Base-by-base conservation (phyloP, 2,329 filamentous ascomycete species). In the Gyromitra esculenta region DNA sequence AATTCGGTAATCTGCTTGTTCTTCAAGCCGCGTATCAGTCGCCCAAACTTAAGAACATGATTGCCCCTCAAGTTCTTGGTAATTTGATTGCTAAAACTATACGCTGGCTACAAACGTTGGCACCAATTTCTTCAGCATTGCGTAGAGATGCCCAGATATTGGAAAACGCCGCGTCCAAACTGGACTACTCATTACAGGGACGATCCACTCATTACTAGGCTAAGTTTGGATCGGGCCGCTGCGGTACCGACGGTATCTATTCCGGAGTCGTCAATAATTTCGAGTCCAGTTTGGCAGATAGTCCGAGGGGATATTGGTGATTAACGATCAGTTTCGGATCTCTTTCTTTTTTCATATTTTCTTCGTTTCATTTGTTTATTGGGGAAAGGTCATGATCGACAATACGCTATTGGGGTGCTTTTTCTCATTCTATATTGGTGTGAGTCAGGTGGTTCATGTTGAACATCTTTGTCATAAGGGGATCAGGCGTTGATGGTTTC, bases 1-100 rank as follows among this genome's bases (percentile, higher is more conserved):
- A 99, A 93, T 99, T 96, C 86, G 95, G 96, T 75, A 98, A 98
- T 82, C 89, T 97, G 81, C 86, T 98, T 63, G 93, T 96, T n/a
- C 88, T 99, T 1, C 90, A 92, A 35, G 94, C 95, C 0, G 92
- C 91, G 2, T 94, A 90, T 83, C 88, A 87, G 77, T 92, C 95
- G 60, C 87, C 86, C 3, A 84, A 87, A 35, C 87, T 96, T 0
- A 84, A 84, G 4, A 82, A 85, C 4, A 87, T 89, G 39, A 87
- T 97, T 21, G 83, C 89, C 2, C 84, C 85, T 62, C 83, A 86
- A 0, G 84, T 85, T 1, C 84, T 97, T 6, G 85, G 87, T 57
- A 82, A 83, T 0, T 87, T 97, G 0, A 89, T 96, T 73, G 82
- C 85, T 52, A 90, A 89, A 77, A 98, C 95, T 0, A 93, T 97